phyloP scores from a whole-genome alignment of 257 asterid genomes.

The Nicotiana undulata region DNA sequence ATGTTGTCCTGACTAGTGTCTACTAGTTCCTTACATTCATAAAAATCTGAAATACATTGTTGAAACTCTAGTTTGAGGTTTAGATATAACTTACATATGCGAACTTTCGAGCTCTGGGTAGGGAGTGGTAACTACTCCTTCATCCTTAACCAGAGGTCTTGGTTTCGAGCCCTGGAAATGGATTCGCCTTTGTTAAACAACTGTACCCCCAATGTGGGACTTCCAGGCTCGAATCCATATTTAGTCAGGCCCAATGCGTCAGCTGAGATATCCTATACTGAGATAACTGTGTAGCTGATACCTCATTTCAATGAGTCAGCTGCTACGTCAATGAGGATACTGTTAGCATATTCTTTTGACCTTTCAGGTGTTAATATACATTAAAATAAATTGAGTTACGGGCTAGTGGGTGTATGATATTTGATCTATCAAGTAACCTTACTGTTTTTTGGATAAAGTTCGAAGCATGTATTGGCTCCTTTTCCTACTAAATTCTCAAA shows the following conservation, averaged over 20 bases:
- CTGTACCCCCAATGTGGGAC: too few relatives aligned
- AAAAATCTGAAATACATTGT: background rate
- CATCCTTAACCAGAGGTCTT: too few relatives aligned
- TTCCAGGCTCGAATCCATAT: too few relatives aligned
- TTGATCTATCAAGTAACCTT: background rate
- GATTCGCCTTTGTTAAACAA: too few relatives aligned
- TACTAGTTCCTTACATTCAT: background rate
- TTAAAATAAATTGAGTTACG: background rate
- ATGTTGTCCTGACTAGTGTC: background rate
- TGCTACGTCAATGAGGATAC: background rate
- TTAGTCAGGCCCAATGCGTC: too few relatives aligned
- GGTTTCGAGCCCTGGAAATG: too few relatives aligned
- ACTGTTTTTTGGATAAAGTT: background rate
- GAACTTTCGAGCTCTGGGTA: background rate
- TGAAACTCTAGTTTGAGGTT: background rate
- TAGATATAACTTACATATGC: background rate
- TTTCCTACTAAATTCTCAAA: background rate
- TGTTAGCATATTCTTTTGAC: background rate
- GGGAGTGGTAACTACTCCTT: too few relatives aligned
- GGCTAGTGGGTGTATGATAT: background rate
- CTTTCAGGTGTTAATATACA: background rate
- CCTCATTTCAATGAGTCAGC: background rate
- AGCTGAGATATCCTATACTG: background rate
- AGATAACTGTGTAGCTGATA: background rate
- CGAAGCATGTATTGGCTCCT: background rate